phyloP scores from a whole-genome alignment of 305 asterid genomes.

The Andrographis paniculata region DNA sequence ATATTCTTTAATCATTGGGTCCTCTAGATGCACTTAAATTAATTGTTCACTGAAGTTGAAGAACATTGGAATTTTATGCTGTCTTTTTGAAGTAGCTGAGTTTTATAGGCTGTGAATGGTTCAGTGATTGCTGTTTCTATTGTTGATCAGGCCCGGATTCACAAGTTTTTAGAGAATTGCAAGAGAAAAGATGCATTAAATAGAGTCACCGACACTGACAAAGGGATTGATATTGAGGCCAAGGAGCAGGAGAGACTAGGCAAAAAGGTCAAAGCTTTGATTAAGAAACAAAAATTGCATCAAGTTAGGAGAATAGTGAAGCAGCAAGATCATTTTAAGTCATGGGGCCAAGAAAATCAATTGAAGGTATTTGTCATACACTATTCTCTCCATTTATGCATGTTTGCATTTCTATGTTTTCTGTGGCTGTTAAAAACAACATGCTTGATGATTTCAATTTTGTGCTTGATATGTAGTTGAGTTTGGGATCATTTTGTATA shows the following conservation, averaged over 20 bases:
- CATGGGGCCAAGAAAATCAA: conserved; percentile 92
- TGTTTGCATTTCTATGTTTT: background rate
- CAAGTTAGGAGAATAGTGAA: conserved; percentile 62
- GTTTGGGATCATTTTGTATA: conserved; percentile 11
- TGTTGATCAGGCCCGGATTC: conserved; percentile 65
- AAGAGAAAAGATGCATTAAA: conserved; percentile 63
- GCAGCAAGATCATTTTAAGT: conserved; percentile 50
- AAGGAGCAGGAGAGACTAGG: conserved; percentile 49
- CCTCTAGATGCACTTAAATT: background rate
- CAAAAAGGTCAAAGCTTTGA: conserved; percentile 60
- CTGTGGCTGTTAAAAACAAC: background rate
- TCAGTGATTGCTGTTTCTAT: conserved; percentile 20
- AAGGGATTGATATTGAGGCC: conserved; percentile 37
- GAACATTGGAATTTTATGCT: conserved; percentile 5
- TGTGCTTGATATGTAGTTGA: conserved; percentile 15
- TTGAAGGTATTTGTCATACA: conserved; percentile 47
- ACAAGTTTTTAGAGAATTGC: conserved; percentile 59
- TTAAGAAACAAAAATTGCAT: conserved; percentile 67
- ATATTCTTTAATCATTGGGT: background rate
- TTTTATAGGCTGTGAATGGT: conserved; percentile 7
- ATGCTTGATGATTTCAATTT: conserved; percentile 10
- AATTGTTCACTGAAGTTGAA: conserved; percentile 13
- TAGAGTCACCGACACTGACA: conserved; percentile 44
- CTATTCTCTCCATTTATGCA: background rate
- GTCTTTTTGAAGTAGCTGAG: background rate